Conservation (phyloP, 2,329 filamentous ascomycete species). For the Cadophora malorum region DNA sequence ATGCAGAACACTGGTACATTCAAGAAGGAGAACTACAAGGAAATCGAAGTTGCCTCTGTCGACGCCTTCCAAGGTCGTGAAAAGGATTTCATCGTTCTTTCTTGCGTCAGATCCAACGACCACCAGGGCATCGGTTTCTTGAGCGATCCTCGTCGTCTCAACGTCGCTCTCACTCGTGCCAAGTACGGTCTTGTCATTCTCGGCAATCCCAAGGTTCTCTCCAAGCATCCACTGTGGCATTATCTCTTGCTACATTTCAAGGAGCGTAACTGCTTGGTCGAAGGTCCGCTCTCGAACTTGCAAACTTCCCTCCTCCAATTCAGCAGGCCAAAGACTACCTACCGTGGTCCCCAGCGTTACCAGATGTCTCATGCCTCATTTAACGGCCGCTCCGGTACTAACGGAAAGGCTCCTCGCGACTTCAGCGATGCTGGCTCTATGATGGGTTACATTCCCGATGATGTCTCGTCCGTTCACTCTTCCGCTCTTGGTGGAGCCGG, state of each 20-base stretch:
- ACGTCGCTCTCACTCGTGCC: slow-evolving; percentile 94
- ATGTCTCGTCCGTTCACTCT: slow-evolving; percentile 94
- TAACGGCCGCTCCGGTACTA: slow-evolving; percentile 43
- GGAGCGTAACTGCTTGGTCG: slow-evolving; percentile 92
- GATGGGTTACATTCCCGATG: slow-evolving; percentile 94
- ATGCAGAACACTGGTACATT: slow-evolving; percentile 98
- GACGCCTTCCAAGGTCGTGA: slow-evolving; percentile 99
- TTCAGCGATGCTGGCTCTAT: slow-evolving; percentile 79
- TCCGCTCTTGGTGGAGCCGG: slow-evolving; percentile 86
- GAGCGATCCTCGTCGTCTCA: slow-evolving; percentile 95
- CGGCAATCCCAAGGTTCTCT: slow-evolving; percentile 95
- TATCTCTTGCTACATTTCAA: slow-evolving; percentile 96
- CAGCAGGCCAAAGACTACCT: slow-evolving; percentile 89
- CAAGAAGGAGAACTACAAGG: slow-evolving; percentile 98
- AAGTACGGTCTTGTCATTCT: slow-evolving; percentile 97
- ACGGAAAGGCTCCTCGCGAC: slow-evolving; percentile 45
- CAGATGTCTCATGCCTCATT: slow-evolving; percentile 73
- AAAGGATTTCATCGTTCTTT: slow-evolving; percentile 98
- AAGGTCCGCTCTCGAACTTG: slow-evolving; percentile 94
- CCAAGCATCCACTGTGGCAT: slow-evolving; percentile 98
- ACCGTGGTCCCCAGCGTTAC: slow-evolving; percentile 86
- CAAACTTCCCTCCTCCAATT: slow-evolving; percentile 96
- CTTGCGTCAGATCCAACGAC: slow-evolving; percentile 97
- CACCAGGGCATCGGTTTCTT: slow-evolving; percentile 99
- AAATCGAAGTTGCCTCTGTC: slow-evolving; percentile 96